Base-by-base conservation (phyloP, 2,329 filamentous ascomycete species). In the Xylaria multiplex region DNA sequence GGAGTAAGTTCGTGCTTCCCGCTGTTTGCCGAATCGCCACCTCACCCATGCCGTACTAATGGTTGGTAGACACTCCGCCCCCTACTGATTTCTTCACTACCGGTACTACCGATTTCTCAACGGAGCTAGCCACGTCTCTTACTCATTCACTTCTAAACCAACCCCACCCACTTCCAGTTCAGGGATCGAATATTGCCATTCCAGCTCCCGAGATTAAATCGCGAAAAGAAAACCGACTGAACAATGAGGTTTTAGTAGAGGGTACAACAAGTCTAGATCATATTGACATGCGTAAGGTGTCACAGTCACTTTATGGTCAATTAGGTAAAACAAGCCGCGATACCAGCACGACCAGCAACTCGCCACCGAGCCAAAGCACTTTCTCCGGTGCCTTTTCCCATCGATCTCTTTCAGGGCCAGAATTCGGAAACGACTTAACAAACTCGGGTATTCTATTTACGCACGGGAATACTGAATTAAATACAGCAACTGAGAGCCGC, bases 121-220 rank as follows among this genome's bases (percentile, higher is more conserved):
- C 77, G 2, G 80, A 81, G 40, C 72, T 84, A 4, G 79, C 81
- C 5, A 77, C 77, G 6, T 79, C 81, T n/a, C 74, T 85, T 58
- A 82, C 82, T 0, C 79, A 81, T 61, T 84, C 83, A 0, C 73
- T 86, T 45, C 76, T 86, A 32, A 84, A 83, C 55, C 83, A 85
- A 59, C 80, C 83, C 11, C 74, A 79, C 35, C 78, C 81, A 0
- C 71, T 81, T 2, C 76, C 79, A 3, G 64, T 76, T 4, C 77
- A 77, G 14, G 70, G 75, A 9, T 69, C 77, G 16, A 72, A 69
- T n/a, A 73, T 76, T 49, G 65, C 71, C 2, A 65, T 75, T 0
- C 78, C 80, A 1, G 74, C 78, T 6, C 69, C 74, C 8, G 80
- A 84, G 60, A 65, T 82, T 22, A 81, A 78, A 56, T 82, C 82